Evolutionary conservation across 208 protist species (phyloP).

Genomic region (Blastocrithidia nonstop): DNA sequence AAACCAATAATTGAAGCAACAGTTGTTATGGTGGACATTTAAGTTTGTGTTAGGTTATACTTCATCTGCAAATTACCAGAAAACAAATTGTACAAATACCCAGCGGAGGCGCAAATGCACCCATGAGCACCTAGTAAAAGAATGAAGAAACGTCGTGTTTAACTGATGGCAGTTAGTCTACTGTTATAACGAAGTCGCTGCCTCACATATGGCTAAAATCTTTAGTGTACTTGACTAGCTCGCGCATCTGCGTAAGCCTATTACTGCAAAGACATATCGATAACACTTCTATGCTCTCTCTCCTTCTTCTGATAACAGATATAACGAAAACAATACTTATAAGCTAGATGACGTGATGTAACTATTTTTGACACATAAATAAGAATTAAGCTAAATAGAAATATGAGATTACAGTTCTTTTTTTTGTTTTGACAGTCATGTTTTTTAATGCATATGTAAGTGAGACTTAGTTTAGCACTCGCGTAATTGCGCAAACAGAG

Average conservation of each 20-base stretch:
- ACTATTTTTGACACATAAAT: too few relatives aligned
- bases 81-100: constrained; percentile 65
- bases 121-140: constrained; percentile 34
- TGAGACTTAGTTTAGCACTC: too few relatives aligned
- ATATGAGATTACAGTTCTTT: too few relatives aligned
- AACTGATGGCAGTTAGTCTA: constrained; percentile 12
- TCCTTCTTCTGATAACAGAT: background rate
- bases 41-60: constrained; percentile 49
- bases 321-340: too few relatives aligned
- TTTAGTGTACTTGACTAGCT: constrained; percentile 6
- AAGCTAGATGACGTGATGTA: too few relatives aligned
- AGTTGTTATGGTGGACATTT: constrained; percentile 64
- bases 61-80: constrained; percentile 49
- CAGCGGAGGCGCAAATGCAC: constrained; percentile 44
- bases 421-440: too few relatives aligned
- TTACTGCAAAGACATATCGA: constrained; percentile 5
- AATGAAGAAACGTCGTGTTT: constrained; percentile 47
- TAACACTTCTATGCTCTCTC: background rate
- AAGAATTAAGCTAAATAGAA: too few relatives aligned
- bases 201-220: constrained; percentile 25
- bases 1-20: constrained; percentile 22
- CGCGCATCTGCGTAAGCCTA: constrained; percentile 16
- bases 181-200: background rate
- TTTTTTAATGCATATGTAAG: too few relatives aligned
- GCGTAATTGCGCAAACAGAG: too few relatives aligned